Evolutionary conservation across 2,329 filamentous ascomycete species (phyloP).

Genomic region (Nemania bipapillata): DNA sequence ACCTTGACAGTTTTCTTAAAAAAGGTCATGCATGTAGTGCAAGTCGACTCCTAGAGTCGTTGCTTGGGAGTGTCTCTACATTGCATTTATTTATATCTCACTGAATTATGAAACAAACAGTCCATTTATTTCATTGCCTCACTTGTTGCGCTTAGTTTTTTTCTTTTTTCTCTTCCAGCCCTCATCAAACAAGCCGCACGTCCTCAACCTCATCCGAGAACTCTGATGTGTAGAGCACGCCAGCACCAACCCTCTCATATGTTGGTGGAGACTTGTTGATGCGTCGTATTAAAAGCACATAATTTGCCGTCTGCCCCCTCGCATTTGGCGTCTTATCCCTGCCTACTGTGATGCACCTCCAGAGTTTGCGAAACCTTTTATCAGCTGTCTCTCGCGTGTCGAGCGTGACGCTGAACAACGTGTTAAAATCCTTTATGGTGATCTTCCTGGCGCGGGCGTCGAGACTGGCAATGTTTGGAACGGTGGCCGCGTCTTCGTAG

Average conservation of each 20-base stretch:
- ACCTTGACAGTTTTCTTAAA: too few species aligned
- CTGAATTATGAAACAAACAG: too few species aligned
- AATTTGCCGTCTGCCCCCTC: neutral
- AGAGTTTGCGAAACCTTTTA: neutral
- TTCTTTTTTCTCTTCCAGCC: too few species aligned
- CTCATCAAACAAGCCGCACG: neutral
- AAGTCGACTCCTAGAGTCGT: too few species aligned
- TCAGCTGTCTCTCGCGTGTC: neutral
- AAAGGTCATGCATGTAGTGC: too few species aligned
- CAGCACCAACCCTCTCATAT: neutral
- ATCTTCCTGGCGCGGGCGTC: neutral
- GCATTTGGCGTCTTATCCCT: neutral
- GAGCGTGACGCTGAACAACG: neutral
- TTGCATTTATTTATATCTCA: too few species aligned
- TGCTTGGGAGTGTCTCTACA: too few species aligned
- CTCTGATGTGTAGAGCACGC: neutral
- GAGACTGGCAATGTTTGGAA: neutral
- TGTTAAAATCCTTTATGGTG: neutral
- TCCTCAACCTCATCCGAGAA: neutral
- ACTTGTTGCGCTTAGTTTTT: too few species aligned
- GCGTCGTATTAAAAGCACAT: neutral
- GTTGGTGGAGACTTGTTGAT: neutral
- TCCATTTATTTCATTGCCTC: too few species aligned
- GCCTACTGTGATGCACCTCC: neutral
- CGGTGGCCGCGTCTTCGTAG: neutral